Conservation (phyloP, 2,329 filamentous ascomycete species). For the Colletotrichum liaoningense region DNA sequence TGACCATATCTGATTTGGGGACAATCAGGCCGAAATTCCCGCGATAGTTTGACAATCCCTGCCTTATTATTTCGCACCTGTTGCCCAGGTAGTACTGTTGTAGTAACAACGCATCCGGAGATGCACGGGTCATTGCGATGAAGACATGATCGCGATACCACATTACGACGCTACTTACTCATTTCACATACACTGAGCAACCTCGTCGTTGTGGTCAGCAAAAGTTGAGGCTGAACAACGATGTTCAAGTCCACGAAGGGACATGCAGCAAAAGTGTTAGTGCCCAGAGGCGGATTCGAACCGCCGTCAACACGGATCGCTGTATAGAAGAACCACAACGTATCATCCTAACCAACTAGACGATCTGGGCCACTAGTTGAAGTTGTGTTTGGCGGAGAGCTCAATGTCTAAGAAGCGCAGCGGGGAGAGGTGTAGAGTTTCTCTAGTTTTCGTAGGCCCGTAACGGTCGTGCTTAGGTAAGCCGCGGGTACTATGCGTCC, state of each 20-base stretch:
- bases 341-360: slow-evolving; percentile 40
- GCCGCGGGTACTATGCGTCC: neutral
- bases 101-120: neutral
- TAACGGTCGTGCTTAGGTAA: neutral
- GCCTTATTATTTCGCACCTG: neutral
- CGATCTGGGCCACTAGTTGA: slow-evolving; percentile 31
- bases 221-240: neutral
- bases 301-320: slow-evolving; percentile 37
- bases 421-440: too few species aligned
- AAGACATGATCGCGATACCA: neutral
- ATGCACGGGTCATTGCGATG: neutral
- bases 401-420: too few species aligned
- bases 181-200: neutral
- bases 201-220: neutral
- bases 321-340: slow-evolving; percentile 37
- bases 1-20: neutral
- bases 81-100: neutral
- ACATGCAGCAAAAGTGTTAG: neutral
- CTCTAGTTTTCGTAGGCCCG: too few species aligned
- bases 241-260: too few species aligned
- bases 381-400: neutral
- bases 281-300: slow-evolving; percentile 39
- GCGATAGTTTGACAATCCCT: slow-evolving; percentile 25
- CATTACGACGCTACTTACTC: neutral
- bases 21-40: slow-evolving; percentile 14